Conservation (phyloP, 202 grass and related monocot genomes). For the Brachypodium distachyon region DNA sequence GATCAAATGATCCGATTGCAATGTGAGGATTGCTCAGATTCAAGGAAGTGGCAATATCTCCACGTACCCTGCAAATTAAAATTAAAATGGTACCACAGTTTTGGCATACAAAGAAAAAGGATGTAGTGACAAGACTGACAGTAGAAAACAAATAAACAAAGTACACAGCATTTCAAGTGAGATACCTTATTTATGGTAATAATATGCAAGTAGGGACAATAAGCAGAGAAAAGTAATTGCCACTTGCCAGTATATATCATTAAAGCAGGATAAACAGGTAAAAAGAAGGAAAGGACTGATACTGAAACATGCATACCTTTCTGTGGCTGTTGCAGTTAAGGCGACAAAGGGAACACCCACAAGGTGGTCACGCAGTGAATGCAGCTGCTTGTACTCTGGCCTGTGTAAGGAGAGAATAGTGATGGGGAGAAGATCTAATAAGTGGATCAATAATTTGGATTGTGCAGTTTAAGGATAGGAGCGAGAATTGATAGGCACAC, state of each 20-base stretch:
- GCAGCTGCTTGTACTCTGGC: slow-evolving; percentile 75
- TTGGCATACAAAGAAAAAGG: background rate
- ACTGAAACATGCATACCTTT: slow-evolving; percentile 46
- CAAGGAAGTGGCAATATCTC: slow-evolving; percentile 80
- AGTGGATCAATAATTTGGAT: background rate
- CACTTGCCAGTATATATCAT: background rate
- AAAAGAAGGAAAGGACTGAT: slow-evolving; percentile 7
- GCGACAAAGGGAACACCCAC: slow-evolving; percentile 79
- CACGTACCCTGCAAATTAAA: slow-evolving; percentile 54
- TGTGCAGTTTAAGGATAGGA: background rate
- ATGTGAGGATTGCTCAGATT: slow-evolving; percentile 47
- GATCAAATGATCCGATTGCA: slow-evolving; percentile 76
- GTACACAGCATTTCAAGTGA: background rate
- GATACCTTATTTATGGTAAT: background rate
- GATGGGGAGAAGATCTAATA: background rate
- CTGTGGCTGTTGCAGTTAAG: slow-evolving; percentile 88
- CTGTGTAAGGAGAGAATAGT: slow-evolving; percentile 35
- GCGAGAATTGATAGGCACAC: background rate
- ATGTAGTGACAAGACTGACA: background rate
- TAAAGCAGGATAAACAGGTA: background rate
- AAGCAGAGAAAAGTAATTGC: background rate
- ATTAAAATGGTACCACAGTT: background rate
- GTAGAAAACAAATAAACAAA: background rate
- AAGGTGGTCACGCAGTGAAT: slow-evolving; percentile 62
- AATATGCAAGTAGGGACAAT: background rate